Evolutionary conservation across 441 rosid species (phyloP), one percentile per base, ranked within the genome.

Genomic region (Eutrema salsugineum): DNA sequence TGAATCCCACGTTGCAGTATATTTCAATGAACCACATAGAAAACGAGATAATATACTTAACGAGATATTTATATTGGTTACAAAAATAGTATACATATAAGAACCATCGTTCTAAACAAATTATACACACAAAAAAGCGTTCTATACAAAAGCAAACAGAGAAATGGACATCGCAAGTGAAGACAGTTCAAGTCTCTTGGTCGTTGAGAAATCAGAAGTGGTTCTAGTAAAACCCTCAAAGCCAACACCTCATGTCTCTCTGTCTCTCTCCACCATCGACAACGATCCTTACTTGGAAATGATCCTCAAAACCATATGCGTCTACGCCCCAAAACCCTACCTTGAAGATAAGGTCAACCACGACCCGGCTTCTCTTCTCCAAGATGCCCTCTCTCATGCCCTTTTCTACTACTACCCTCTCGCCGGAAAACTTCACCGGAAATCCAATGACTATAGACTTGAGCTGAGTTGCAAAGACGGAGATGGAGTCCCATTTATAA

Each of bases 251-350:
- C 28, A 38, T 6, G 75, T 80, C 35, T 27, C 71, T 42, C 81
- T 85, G 5, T 77, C 77, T 54, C 65, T 83, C 35, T 82, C 89
- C 32, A 63, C 84, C 28, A 66, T 83, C 28, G 87, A 85, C 79
- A 83, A 83, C 28, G 71, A 83, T 61, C 82, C 48, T n/a, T 20
- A 16, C 54, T 30, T 65, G 16, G 85, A 81, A 67, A 1, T 43
- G n/a, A 38, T 80, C 5, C 56, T 83, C 47, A 62, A 80, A 42
- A 75, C 78, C 35, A 55, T 85, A 24, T 78, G 74, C 57, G 83
- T 11, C 73, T 83, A 14, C 4, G 11, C 59, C 6, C 48, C 48
- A 1, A 15, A 50, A n/a, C 56, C 46, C 9, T 0, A 11, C 30
- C 32, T 5, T 28, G 6, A 28, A 5, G 32, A 3, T 28, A 42